Evolutionary conservation across 1,284 basidiomycete genomes (phyloP).

Genomic region (Peniophora sp.): DNA sequence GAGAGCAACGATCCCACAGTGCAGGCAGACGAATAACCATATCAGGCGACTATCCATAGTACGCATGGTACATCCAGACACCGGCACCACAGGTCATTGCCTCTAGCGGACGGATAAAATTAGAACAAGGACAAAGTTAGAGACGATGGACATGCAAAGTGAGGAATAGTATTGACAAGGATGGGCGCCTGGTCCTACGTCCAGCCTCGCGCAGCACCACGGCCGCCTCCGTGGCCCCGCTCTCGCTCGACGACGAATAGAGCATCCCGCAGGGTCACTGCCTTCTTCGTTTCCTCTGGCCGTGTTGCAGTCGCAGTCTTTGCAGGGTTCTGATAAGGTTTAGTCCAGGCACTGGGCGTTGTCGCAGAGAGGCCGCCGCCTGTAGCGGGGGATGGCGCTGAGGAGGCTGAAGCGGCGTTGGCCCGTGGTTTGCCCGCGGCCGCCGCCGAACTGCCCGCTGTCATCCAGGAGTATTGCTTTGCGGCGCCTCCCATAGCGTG

Average conservation of each 20-base stretch:
- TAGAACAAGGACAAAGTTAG: too few relatives aligned
- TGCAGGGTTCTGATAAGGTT: slow-evolving; percentile 56
- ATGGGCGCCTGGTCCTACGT: slow-evolving; percentile 24
- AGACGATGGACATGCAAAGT: too few relatives aligned
- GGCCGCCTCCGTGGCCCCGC: slow-evolving; percentile 69
- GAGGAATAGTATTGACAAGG: neutral
- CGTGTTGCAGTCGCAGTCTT: slow-evolving; percentile 26
- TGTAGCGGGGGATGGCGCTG: slow-evolving; percentile 24
- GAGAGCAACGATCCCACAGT: too few relatives aligned
- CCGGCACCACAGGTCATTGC: too few relatives aligned
- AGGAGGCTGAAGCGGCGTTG: slow-evolving; percentile 21
- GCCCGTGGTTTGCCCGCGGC: slow-evolving; percentile 10
- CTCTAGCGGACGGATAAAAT: too few relatives aligned
- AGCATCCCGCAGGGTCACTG: slow-evolving; percentile 68
- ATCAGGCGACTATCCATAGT: too few relatives aligned
- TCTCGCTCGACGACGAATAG: slow-evolving; percentile 76
- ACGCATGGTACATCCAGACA: too few relatives aligned
- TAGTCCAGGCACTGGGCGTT: slow-evolving; percentile 42
- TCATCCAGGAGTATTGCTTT: slow-evolving; percentile 84
- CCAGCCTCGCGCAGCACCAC: slow-evolving; percentile 66
- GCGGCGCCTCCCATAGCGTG: slow-evolving; percentile 72
- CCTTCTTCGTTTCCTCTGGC: slow-evolving; percentile 43
- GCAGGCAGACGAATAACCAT: too few relatives aligned
- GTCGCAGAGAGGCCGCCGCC: slow-evolving; percentile 11
- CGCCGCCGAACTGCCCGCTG: slow-evolving; percentile 28